A percentile compares a stretch with the other conserved stretches of the same genome.
Conservation (phyloP, 208 protist species). For the Crithidia bombi region DNA sequence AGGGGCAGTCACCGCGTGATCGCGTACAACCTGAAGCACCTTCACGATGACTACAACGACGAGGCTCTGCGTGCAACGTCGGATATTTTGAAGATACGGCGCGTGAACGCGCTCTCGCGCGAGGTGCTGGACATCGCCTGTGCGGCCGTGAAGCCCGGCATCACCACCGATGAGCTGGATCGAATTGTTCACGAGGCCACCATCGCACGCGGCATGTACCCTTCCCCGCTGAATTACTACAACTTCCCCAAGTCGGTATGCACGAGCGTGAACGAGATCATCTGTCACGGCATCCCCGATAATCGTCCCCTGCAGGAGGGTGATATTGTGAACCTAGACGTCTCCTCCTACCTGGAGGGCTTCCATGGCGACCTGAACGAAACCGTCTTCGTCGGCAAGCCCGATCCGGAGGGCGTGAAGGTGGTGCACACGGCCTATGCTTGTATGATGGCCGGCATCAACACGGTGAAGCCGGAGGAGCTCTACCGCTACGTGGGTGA, state of each 20-base stretch:
- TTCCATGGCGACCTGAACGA: slow-evolving; percentile 95
- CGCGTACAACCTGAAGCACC: slow-evolving; percentile 78
- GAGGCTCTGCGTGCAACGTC: slow-evolving; percentile 73
- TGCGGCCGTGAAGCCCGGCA: slow-evolving; percentile 83
- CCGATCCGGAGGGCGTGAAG: slow-evolving; percentile 72
- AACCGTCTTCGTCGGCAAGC: slow-evolving; percentile 92
- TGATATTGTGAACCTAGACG: slow-evolving; percentile 99
- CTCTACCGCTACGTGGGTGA: slow-evolving; percentile 88
- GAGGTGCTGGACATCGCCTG: slow-evolving; percentile 97
- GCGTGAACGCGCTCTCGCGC: slow-evolving; percentile 83
- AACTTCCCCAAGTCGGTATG: slow-evolving; percentile 98
- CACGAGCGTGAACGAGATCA: slow-evolving; percentile 96
- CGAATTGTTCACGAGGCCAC: slow-evolving; percentile 92
- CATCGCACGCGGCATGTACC: slow-evolving; percentile 94
- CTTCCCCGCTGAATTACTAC: slow-evolving; percentile 98
- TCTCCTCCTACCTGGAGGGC: slow-evolving; percentile 95
- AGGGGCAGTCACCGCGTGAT: slow-evolving; percentile 63
- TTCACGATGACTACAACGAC: slow-evolving; percentile 76
- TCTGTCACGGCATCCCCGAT: slow-evolving; percentile 98
- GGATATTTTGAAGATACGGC: slow-evolving; percentile 91
- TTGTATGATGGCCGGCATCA: slow-evolving; percentile 84
- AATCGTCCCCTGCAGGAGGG: slow-evolving; percentile 92
- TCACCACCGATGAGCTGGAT: slow-evolving; percentile 99
- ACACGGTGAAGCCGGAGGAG: slow-evolving; percentile 77
- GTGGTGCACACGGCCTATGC: slow-evolving; percentile 87